These are phyloP conservation scores for Penicillium janthinellum DNA, from an alignment of 2,329 filamentous ascomycete genomes.

Conservation along the genomic window DNA sequence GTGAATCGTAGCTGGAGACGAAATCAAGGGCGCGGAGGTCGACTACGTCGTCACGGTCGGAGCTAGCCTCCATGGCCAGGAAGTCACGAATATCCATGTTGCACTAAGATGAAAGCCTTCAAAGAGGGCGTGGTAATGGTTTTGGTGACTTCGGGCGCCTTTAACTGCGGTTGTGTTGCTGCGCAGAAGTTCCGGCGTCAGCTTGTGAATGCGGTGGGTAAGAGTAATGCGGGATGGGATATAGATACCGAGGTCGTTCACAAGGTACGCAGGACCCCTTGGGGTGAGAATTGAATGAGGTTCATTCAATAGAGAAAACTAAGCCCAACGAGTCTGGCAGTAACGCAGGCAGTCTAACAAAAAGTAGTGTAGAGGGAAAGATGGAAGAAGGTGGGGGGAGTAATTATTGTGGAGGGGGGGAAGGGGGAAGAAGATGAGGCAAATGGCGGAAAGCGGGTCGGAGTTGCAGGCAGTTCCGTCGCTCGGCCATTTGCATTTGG, in stretches of 20 bases:
- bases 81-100: slow-evolving; percentile 39
- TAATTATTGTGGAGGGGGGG: slow-evolving; percentile 15
- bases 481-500: neutral
- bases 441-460: slow-evolving; percentile 25
- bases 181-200: slow-evolving; percentile 13
- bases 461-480: neutral
- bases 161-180: slow-evolving; percentile 4
- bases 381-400: slow-evolving; percentile 11
- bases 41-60: slow-evolving; percentile 39
- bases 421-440: slow-evolving; percentile 2
- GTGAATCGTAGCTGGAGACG: slow-evolving; percentile 57
- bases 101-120: neutral
- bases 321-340: neutral
- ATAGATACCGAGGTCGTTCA: slow-evolving; percentile 25
- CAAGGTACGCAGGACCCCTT: slow-evolving; percentile 20
- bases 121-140: neutral
- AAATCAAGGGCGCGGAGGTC: slow-evolving; percentile 63
- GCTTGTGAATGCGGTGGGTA: slow-evolving; percentile 15
- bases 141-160: neutral
- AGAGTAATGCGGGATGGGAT: slow-evolving; percentile 7
- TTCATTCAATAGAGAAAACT: slow-evolving; percentile 5
- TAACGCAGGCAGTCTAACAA: neutral
- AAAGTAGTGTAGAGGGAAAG: slow-evolving; percentile 4
- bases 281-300: slow-evolving; percentile 21
- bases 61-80: slow-evolving; percentile 32